Base-by-base conservation (phyloP, 345 rosid species). In the Brassica carinata region DNA sequence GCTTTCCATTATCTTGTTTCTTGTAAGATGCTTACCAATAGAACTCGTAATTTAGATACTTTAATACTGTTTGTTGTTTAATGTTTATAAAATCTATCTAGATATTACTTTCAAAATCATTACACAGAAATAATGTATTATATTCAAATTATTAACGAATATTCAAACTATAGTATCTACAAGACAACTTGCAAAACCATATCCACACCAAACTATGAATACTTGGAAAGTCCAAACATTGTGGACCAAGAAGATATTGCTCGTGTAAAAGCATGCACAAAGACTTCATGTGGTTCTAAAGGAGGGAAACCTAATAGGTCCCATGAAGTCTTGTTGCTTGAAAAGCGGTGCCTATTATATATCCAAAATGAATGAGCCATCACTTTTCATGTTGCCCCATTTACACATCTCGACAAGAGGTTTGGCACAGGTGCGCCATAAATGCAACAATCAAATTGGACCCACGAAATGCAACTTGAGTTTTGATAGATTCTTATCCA, bases 381-480 rank as follows among this genome's bases (percentile, higher is more conserved):
- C 67, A 9, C 29, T 5, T 67, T 76, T 76, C 58, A 55, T 36
- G 10, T 68, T 38, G 72, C 30, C 43, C 73, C 43, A 15, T 58
- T 34, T 19, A 58, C 9, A 58, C 19, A 76, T 55, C 61, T 55
- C 61, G 59, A 53, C 59, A 53, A 48, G 59, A 53, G 59, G 19
- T 53, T 53, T 53, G 19, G 19, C 19, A 53, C 48, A 27, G 40
- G 74, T 69, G 74, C 31, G 18, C 23, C 23, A 55, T 6, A 27
- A 29, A 67, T 69, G 69, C 31, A 43, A 23, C 27, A 45, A 64
- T 26, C 38, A 29, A 64, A 48, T 15, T 48, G 73, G 77, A 72
- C 82, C 82, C 73, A 57, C 63, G 9, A 57, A 67, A 57, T 26
- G 73, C 82, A 72, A 79, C 73, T 79, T 79, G 77, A 66, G 3